Evolutionary conservation across 495 filamentous ascomycete genomes (phyloP).

Genomic region (Penicillium soppii): DNA sequence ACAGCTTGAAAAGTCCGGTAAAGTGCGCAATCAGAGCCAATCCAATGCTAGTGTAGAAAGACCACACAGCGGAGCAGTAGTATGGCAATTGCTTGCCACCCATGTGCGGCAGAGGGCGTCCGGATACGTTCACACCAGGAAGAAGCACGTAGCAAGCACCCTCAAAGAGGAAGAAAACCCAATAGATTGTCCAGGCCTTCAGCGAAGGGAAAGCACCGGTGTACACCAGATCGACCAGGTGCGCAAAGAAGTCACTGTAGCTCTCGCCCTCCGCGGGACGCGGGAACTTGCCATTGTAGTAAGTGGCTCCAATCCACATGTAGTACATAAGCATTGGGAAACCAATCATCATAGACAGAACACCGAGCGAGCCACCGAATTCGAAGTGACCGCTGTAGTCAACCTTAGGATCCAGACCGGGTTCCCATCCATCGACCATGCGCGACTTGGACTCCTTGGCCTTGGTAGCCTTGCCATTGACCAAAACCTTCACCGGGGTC

Average conservation of each 20-base stretch:
- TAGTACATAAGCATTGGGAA: conserved; percentile 97
- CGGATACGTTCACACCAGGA: conserved; percentile 79
- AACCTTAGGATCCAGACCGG: conserved; percentile 70
- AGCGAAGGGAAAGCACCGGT: conserved; percentile 76
- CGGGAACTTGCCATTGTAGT: conserved; percentile 83
- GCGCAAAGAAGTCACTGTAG: conserved; percentile 62
- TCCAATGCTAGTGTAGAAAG: conserved; percentile 81
- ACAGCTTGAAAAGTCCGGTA: conserved; percentile 81
- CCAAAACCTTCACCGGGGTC: conserved; percentile 22
- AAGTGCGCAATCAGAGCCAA: conserved; percentile 69
- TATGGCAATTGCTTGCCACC: conserved; percentile 83
- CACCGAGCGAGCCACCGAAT: conserved; percentile 81
- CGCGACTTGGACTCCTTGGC: conserved; percentile 32
- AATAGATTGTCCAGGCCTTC: conserved; percentile 89
- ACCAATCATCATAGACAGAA: conserved; percentile 80
- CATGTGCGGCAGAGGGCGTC: conserved; percentile 81
- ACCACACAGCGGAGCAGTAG: conserved; percentile 86
- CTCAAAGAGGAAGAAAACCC: conserved; percentile 86
- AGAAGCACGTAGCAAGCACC: conserved; percentile 75
- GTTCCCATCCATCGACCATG: conserved; percentile 64
- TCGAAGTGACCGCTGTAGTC: conserved; percentile 82
- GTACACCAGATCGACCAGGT: conserved; percentile 69
- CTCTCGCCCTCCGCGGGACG: conserved; percentile 63
- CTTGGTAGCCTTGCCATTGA: conserved; percentile 40
- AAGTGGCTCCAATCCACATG: conserved; percentile 95